A percentile compares a stretch with the other conserved stretches of the same genome.
Evolutionary conservation across 164 flowering plant species (phyloP).

Genomic region (Aristolochia californica): DNA sequence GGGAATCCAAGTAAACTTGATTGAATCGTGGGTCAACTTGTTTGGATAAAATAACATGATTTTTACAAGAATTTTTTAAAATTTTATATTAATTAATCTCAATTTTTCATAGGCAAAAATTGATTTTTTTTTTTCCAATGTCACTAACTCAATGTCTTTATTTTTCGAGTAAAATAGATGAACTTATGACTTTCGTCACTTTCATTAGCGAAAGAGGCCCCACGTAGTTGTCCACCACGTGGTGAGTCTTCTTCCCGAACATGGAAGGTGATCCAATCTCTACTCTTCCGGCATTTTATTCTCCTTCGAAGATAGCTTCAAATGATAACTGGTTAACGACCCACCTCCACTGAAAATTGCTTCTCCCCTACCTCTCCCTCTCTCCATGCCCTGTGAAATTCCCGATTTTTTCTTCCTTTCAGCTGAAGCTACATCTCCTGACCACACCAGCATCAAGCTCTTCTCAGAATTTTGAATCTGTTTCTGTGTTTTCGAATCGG

Average conservation of each 20-base stretch:
- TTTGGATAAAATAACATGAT: too few species aligned
- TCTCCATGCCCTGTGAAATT: neutral
- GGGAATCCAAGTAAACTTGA: too few species aligned
- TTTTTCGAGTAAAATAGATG: too few species aligned
- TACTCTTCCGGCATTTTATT: slow-evolving; percentile 2
- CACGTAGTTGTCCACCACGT: slow-evolving; percentile 2
- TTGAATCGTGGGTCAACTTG: too few species aligned
- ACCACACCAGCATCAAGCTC: neutral
- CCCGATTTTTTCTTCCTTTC: neutral
- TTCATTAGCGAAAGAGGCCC: neutral
- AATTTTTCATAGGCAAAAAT: too few species aligned
- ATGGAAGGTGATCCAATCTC: slow-evolving; percentile 11
- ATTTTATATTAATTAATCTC: too few species aligned
- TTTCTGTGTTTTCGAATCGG: neutral
- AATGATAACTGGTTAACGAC: slow-evolving; percentile 8
- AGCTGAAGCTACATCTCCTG: neutral
- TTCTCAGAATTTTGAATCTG: too few species aligned
- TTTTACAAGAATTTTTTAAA: too few species aligned
- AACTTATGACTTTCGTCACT: too few species aligned
- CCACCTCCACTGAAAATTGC: slow-evolving; percentile 4
- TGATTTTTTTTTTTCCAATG: too few species aligned
- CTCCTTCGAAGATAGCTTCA: slow-evolving; percentile 2
- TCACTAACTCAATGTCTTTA: too few species aligned
- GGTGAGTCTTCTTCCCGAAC: slow-evolving; percentile 8
- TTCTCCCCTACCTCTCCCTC: slow-evolving; percentile 1